Percentiles rank a stretch among this genome's conserved stretches.
Evolutionary conservation across 2,329 filamentous ascomycete genomes (phyloP).

Genomic region (Aspergillus texensis): DNA sequence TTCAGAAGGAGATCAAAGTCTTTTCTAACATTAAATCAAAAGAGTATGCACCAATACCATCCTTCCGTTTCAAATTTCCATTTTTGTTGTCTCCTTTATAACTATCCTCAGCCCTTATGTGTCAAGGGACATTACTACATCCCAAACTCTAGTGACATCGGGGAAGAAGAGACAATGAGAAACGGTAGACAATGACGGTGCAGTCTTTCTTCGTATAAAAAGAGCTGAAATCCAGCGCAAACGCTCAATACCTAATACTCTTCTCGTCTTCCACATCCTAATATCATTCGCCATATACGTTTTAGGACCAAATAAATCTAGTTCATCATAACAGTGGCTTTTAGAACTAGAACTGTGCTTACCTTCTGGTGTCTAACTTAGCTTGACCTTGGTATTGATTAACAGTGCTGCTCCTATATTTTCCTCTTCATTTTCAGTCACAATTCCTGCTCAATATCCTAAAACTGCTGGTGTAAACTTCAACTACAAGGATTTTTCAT

Average conservation of each 20-base stretch:
- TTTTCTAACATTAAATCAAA: not conserved
- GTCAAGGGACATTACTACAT: not conserved
- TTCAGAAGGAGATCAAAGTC: not conserved
- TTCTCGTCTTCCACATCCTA: not conserved
- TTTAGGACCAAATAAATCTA: not conserved
- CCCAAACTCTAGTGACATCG: not conserved
- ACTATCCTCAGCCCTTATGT: not conserved
- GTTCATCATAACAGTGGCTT: not conserved
- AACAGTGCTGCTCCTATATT: not conserved
- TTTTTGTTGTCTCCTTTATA: not conserved
- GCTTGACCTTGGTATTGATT: not conserved
- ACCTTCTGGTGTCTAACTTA: accelerated
- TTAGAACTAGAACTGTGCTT: not conserved
- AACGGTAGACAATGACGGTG: not conserved
- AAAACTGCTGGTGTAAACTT: no score
- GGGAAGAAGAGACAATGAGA: not conserved
- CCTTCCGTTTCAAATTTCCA: not conserved
- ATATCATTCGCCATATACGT: not conserved
- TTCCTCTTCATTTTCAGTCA: no score
- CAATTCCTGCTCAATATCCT: not conserved
- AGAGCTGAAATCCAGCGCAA: not conserved
- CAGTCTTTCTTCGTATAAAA: not conserved
- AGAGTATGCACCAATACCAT: not conserved
- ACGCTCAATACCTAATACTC: not conserved
- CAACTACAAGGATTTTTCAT: no score